Evolutionary conservation across 768 basidiomycete species (phyloP).

Genomic region (Collybia sordida): DNA sequence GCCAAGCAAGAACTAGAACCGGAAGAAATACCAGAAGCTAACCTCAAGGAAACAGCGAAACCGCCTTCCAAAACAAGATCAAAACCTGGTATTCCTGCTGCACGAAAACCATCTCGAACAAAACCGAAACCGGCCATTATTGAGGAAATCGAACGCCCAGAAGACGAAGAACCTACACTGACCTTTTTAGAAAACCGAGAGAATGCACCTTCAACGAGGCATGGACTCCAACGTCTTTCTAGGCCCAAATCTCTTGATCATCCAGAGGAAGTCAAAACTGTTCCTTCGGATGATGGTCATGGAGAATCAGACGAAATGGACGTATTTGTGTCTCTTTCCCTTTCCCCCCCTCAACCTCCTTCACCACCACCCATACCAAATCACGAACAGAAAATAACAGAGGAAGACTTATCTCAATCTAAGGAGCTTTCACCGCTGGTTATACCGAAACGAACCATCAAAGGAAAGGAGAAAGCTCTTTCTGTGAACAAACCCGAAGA

Average conservation of each 20-base stretch:
- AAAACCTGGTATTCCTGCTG: slow-evolving; percentile 8
- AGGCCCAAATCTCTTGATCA: slow-evolving; percentile 14
- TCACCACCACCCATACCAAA: not conserved
- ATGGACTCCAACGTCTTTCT: not conserved
- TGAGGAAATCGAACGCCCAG: slow-evolving; percentile 20
- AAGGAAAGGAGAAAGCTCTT: not conserved
- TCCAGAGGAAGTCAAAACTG: slow-evolving; percentile 6
- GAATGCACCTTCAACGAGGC: slow-evolving; percentile 7
- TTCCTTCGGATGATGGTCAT: slow-evolving; percentile 3
- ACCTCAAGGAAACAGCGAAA: slow-evolving; percentile 4
- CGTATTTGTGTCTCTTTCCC: not conserved
- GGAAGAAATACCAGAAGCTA: slow-evolving; percentile 13
- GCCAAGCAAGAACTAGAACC: slow-evolving; percentile 7
- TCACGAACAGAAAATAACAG: not conserved
- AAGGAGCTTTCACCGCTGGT: slow-evolving; percentile 7
- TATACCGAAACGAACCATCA: slow-evolving; percentile 10
- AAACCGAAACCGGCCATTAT: slow-evolving; percentile 18
- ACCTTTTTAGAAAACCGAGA: slow-evolving; percentile 2
- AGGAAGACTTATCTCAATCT: not conserved
- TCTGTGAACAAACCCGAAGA: not conserved
- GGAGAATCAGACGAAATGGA: slow-evolving; percentile 6
- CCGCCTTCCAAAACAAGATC: slow-evolving; percentile 9
- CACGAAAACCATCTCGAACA: slow-evolving; percentile 17
- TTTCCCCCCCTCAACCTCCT: not conserved
- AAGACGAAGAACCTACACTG: slow-evolving; percentile 12